Evolutionary conservation across 225 moss, liverwort and hornwort species (phyloP).

Genomic region (Marchantia polymorpha): DNA sequence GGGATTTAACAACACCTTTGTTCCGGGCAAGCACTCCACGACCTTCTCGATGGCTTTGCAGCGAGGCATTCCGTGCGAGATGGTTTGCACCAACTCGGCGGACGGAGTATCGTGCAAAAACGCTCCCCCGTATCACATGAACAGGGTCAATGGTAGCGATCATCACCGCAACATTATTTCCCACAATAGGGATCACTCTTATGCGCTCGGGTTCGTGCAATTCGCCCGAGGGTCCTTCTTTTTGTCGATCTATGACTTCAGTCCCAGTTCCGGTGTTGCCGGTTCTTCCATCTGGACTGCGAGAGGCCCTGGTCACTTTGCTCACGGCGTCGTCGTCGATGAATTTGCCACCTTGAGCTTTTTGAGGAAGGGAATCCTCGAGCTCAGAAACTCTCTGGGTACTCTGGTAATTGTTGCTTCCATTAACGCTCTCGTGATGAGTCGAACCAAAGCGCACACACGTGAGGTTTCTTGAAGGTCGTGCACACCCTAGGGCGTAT

Average conservation of each 20-base stretch:
- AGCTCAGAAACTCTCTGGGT: not conserved
- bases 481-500: too few relatives aligned
- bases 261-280: not conserved
- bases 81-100: not conserved
- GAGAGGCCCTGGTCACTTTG: not conserved
- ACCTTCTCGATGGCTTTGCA: not conserved
- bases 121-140: not conserved
- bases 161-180: not conserved
- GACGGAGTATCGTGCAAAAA: not conserved
- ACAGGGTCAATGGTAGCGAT: not conserved
- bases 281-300: not conserved
- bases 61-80: not conserved
- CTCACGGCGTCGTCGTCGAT: not conserved
- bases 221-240: not conserved
- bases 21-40: not conserved
- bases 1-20: not conserved
- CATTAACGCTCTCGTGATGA: not conserved
- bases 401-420: not conserved
- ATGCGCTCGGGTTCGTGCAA: not conserved
- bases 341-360: not conserved
- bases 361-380: not conserved
- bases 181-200: not conserved
- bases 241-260: not conserved
- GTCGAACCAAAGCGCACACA: too few relatives aligned
- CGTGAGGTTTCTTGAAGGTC: too few relatives aligned